Percentiles rank a stretch among this genome's conserved stretches.
phyloP scores from a whole-genome alignment of 768 basidiomycete genomes.

The Symmetrospora coprosmae region DNA sequence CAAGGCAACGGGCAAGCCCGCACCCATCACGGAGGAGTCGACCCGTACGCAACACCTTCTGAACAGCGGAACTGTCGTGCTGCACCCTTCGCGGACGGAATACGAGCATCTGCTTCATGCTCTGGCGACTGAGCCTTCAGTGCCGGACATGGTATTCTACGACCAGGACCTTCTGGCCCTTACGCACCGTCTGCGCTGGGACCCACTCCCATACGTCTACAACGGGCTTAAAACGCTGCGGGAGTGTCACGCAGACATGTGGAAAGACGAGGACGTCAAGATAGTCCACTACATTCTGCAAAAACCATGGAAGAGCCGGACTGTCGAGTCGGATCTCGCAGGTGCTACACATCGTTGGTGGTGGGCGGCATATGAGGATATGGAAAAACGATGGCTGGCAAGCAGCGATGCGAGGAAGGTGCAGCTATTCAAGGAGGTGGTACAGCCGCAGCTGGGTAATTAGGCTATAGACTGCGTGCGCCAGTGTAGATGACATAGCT shows the following conservation, averaged over 20 bases:
- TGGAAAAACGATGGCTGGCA: conserved; percentile 2
- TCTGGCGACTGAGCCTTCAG: conserved; percentile 47
- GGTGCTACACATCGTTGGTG: conserved; percentile 53
- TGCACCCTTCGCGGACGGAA: conserved; percentile 36
- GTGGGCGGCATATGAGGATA: conserved; percentile 54
- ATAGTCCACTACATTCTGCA: conserved; percentile 81
- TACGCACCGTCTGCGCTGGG: conserved; percentile 51
- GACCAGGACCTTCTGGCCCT: conserved; percentile 84
- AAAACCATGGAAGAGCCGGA: conserved; percentile 65
- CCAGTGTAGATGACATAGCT: too few species aligned
- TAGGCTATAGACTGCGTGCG: too few species aligned
- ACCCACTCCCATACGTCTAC: conserved; percentile 67
- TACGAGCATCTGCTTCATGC: conserved; percentile 47
- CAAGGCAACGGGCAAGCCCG: not conserved
- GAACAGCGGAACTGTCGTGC: conserved; percentile 23
- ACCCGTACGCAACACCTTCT: conserved; percentile 16
- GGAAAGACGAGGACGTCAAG: conserved; percentile 72
- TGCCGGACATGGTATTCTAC: conserved; percentile 53
- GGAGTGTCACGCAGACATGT: conserved; percentile 51
- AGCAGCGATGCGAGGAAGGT: not conserved
- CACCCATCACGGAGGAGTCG: not conserved
- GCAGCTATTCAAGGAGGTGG: not conserved
- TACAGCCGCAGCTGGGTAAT: conserved; percentile 8
- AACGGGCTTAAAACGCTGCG: conserved; percentile 81
- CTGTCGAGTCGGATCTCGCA: conserved; percentile 40